Base-by-base conservation (phyloP, 163 green algal genomes). In the Chloroidium sp. region DNA sequence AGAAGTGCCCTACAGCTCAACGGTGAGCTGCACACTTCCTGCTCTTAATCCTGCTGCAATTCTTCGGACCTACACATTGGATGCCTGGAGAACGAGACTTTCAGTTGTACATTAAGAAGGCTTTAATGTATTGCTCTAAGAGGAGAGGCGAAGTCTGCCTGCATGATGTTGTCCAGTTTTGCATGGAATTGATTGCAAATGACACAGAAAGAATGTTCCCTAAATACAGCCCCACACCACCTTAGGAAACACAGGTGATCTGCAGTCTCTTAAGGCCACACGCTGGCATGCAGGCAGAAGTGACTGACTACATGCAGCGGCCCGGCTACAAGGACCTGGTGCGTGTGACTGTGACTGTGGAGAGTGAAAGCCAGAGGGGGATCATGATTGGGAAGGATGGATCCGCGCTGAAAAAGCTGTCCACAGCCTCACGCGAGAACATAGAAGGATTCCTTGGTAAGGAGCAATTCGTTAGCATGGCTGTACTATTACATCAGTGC, bases 1-100 rank as follows among this genome's bases (percentile, higher is more conserved):
- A 84, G 95, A 99, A 86, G 89, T 98, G 64, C 95, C 95, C 2
- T 98, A 98, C 86, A 81, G 81, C 61, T 86, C 82, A 6, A 90
- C 95, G 87, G 93, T 97, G 79, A 13, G 77, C 69, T 10, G 2
- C 64, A 2, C 59, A 61, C n/a, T 69, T 8, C 64, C 59, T 12
- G 62, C 74, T 36, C 36, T 36, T 36, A 36, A 36, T 36, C 36
- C 36, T 36, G 36, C 36, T 36, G 36, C 36, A 36, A 36, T 36
- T 36, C 36, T 36, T 36, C 36, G 36, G 36, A 36, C 36, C 36
- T 36, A 36, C 36, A 36, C 36, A 36, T 36, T 36, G 36, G 36
- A 36, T 36, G 36, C 36, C 36, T 36, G 36, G 36, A 36, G 36
- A 36, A 36, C 36, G 36, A 36, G 36, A 36, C 36, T 36, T 36